Percentiles rank a stretch among this genome's conserved stretches.
Conservation (phyloP, 2,329 filamentous ascomycete genomes). For the Alternaria solani region DNA sequence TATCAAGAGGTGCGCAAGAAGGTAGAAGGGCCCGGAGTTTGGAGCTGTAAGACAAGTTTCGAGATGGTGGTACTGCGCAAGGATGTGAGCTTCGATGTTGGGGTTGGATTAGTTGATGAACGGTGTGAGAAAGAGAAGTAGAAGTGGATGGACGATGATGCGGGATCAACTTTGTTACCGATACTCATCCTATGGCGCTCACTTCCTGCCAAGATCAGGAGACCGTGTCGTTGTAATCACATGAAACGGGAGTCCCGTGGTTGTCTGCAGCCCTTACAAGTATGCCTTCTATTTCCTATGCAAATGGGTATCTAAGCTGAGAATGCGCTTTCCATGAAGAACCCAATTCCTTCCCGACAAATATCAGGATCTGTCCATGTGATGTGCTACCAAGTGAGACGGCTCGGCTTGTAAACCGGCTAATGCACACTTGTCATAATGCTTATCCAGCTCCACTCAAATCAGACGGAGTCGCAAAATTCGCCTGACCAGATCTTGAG, state of each 20-base stretch:
- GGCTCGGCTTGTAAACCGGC: too few relatives aligned
- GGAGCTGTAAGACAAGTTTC: slow-evolving; percentile 33
- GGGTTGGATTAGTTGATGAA: neutral
- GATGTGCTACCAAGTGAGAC: too few relatives aligned
- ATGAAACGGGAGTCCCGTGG: neutral
- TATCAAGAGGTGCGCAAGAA: slow-evolving; percentile 28
- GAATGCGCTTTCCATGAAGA: too few relatives aligned
- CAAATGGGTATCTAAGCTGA: neutral
- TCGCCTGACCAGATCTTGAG: too few relatives aligned
- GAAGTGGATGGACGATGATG: neutral
- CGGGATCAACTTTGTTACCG: too few relatives aligned
- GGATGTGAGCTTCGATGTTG: slow-evolving; percentile 19
- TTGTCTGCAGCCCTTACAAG: neutral
- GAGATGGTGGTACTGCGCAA: slow-evolving; percentile 35
- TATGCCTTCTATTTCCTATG: too few relatives aligned
- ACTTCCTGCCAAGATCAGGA: accelerated
- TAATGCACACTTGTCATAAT: too few relatives aligned
- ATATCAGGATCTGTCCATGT: too few relatives aligned
- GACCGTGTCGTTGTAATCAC: neutral
- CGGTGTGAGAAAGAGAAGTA: neutral
- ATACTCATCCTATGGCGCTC: accelerated
- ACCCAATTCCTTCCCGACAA: accelerated
- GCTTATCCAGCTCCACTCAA: too few relatives aligned
- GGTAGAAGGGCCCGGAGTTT: slow-evolving; percentile 18
- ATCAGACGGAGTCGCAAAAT: too few relatives aligned